Evolutionary conservation across 176 grass and related monocot species (phyloP).

Genomic region (Avena eriantha): DNA sequence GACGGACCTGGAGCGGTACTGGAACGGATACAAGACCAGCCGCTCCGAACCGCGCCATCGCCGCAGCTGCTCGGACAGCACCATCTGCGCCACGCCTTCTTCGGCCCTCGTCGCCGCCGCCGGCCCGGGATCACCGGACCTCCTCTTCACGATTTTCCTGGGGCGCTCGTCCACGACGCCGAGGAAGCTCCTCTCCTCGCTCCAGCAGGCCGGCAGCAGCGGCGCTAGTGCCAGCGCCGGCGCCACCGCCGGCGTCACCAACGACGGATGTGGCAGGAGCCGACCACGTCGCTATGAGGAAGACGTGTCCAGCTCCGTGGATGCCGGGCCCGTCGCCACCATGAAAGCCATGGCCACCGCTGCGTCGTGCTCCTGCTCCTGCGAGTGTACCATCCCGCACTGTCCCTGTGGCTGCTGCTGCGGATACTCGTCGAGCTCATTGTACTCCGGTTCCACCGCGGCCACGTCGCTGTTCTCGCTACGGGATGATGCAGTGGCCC

Average conservation of each 20-base stretch:
- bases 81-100: conserved; percentile 9
- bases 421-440: neutral
- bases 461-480: neutral
- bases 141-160: neutral
- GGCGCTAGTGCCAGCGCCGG: neutral
- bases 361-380: conserved; percentile 1
- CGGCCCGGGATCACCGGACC: neutral
- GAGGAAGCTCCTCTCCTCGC: conserved; percentile 26
- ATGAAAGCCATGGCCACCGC: neutral
- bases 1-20: conserved; percentile 23
- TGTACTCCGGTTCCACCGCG: neutral
- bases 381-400: conserved; percentile 5
- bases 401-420: neutral
- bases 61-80: conserved; percentile 28
- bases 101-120: conserved; percentile 23
- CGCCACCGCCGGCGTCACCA: neutral
- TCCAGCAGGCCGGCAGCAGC: neutral
- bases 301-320: conserved; percentile 22
- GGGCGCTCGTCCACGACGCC: conserved; percentile 26
- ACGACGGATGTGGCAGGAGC: neutral
- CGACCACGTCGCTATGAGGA: neutral
- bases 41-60: conserved; percentile 13
- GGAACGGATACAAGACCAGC: conserved; percentile 39
- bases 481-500: neutral
- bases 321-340: neutral